These are phyloP conservation scores for Toxicodendron radicans DNA, from an alignment of 345 rosid species.

Conservation along the genomic window DNA sequence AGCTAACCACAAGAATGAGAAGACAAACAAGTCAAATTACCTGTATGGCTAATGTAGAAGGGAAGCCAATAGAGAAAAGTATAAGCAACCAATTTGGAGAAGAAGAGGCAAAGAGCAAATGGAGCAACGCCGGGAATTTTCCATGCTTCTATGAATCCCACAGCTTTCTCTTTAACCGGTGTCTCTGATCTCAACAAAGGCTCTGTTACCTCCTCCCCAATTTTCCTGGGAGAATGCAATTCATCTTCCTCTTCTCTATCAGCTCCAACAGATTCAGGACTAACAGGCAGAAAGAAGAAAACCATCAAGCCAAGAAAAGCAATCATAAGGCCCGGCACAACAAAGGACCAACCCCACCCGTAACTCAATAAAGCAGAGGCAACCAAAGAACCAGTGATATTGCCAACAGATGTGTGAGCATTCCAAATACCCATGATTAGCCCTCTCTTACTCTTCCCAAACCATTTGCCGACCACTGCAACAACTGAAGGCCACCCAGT, in stretches of 20 bases:
- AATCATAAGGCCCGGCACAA: constrained; percentile 70
- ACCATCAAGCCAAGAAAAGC: constrained; percentile 57
- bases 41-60: constrained; percentile 91
- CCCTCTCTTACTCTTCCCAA: constrained; percentile 89
- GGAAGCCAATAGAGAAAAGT: constrained; percentile 99
- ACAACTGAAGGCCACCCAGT: constrained; percentile 99
- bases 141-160: constrained; percentile 93
- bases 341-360: constrained; percentile 99
- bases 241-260: constrained; percentile 47
- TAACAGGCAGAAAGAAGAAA: constrained; percentile 71
- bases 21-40: constrained; percentile 32
- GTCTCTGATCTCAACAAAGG: constrained; percentile 52
- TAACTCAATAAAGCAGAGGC: constrained; percentile 69
- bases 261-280: constrained; percentile 71
- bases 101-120: constrained; percentile 92
- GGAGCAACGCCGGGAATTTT: constrained; percentile 95
- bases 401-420: constrained; percentile 94
- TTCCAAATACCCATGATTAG: constrained; percentile 96
- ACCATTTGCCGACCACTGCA: constrained; percentile 95
- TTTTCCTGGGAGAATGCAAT: constrained; percentile 49
- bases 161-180: constrained; percentile 49
- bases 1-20: not conserved
- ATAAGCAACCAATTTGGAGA: constrained; percentile 89
- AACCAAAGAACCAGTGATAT: constrained; percentile 78
- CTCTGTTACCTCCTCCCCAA: constrained; percentile 38